Evolutionary conservation across 2,329 filamentous ascomycete genomes (phyloP).

Genomic region (Stachybotrys chlorohalonatus): DNA sequence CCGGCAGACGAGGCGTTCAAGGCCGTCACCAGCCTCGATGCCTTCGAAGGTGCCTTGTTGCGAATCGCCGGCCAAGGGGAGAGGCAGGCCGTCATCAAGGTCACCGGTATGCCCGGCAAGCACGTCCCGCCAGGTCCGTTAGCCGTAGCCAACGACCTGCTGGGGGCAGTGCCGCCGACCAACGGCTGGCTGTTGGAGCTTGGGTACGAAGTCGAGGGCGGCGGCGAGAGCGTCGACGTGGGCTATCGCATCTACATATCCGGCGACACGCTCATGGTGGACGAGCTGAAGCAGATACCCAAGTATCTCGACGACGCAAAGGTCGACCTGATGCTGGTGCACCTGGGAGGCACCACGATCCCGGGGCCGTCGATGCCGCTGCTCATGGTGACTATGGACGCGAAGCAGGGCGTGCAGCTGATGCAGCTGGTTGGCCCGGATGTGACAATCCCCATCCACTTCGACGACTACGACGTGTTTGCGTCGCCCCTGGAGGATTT

Average conservation of each 20-base stretch:
- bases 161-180: slow-evolving; percentile 46
- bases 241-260: slow-evolving; percentile 58
- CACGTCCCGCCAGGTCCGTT: slow-evolving; percentile 39
- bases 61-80: background rate
- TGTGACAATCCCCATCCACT: slow-evolving; percentile 55
- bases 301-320: slow-evolving; percentile 40
- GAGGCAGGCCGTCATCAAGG: slow-evolving; percentile 30
- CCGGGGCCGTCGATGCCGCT: slow-evolving; percentile 48
- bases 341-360: slow-evolving; percentile 58
- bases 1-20: slow-evolving; percentile 40
- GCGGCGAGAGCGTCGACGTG: slow-evolving; percentile 23
- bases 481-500: slow-evolving; percentile 51
- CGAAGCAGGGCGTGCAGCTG: slow-evolving; percentile 49
- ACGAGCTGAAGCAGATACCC: slow-evolving; percentile 51
- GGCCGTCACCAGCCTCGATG: slow-evolving; percentile 43
- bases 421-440: slow-evolving; percentile 51
- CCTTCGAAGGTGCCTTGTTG: slow-evolving; percentile 39
- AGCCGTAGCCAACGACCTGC: slow-evolving; percentile 26
- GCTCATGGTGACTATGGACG: slow-evolving; percentile 63
- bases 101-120: slow-evolving; percentile 57
- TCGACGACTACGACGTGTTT: slow-evolving; percentile 56
- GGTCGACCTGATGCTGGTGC: slow-evolving; percentile 58
- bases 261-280: slow-evolving; percentile 49
- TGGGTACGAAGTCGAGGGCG: slow-evolving; percentile 27
- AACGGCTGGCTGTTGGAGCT: slow-evolving; percentile 61